phyloP scores from a whole-genome alignment of 805 yeast genomes.

The Ogataea saltuana region DNA sequence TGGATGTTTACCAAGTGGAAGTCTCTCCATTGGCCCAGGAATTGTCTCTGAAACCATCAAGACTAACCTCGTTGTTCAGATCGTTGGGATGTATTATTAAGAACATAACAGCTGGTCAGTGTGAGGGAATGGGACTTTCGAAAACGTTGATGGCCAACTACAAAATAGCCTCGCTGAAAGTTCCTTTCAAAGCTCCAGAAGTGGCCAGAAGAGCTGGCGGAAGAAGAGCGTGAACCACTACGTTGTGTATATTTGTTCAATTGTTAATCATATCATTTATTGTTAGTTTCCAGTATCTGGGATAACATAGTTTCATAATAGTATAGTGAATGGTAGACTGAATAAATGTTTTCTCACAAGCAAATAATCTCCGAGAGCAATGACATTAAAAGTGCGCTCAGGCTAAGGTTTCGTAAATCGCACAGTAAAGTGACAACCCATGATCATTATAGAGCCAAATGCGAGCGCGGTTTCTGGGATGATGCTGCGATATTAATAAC shows the following conservation, averaged over 20 bases:
- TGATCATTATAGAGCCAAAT: not conserved
- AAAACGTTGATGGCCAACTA: slow-evolving; percentile 53
- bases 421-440: not conserved
- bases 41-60: slow-evolving; percentile 75
- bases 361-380: slow-evolving; percentile 6
- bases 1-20: slow-evolving; percentile 74
- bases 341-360: not conserved
- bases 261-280: too few species aligned
- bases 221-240: too few species aligned
- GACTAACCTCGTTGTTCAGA: slow-evolving; percentile 65
- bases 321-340: not conserved
- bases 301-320: slow-evolving; percentile 4
- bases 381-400: slow-evolving; percentile 4
- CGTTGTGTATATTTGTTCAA: too few species aligned
- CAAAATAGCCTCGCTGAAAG: slow-evolving; percentile 80
- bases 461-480: slow-evolving; percentile 3
- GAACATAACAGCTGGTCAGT: slow-evolving; percentile 69
- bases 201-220: slow-evolving; percentile 56
- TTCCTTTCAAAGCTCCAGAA: slow-evolving; percentile 89
- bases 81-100: slow-evolving; percentile 82
- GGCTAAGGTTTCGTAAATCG: not conserved
- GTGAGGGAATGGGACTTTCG: slow-evolving; percentile 69
- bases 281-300: not conserved
- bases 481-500: not conserved
- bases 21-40: slow-evolving; percentile 83